These are phyloP conservation scores for Phytophthora syringae DNA, from an alignment of 352 stramenopile species.

Conservation along the genomic window DNA sequence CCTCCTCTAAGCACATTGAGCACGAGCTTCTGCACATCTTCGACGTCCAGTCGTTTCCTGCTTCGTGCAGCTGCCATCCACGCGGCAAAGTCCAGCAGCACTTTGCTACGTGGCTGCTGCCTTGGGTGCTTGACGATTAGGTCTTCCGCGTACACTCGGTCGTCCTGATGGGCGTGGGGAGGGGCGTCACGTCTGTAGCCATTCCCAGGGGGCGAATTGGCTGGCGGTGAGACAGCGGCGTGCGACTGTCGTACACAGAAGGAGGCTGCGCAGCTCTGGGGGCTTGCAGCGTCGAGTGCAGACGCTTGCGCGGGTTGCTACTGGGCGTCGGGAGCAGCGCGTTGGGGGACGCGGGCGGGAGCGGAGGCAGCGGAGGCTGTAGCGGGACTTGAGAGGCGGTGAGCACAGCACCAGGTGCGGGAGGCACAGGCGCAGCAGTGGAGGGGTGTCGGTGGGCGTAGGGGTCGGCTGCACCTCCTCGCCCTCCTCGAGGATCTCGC, in stretches of 20 bases:
- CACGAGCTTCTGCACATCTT: constrained; percentile 71
- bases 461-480: constrained; percentile 42
- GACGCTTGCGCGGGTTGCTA: constrained; percentile 27
- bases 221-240: constrained; percentile 26
- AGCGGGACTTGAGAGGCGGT: not conserved
- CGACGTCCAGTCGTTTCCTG: constrained; percentile 56
- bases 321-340: constrained; percentile 12
- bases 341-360: not conserved
- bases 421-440: not conserved
- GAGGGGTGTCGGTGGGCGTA: not conserved
- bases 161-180: constrained; percentile 35
- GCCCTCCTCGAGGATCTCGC: constrained; percentile 77
- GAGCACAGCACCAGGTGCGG: not conserved
- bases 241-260: constrained; percentile 23
- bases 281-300: constrained; percentile 16
- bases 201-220: constrained; percentile 20
- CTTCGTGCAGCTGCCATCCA: constrained; percentile 67
- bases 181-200: constrained; percentile 20
- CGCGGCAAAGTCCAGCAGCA: constrained; percentile 71
- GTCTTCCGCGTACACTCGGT: constrained; percentile 59
- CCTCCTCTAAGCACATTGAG: constrained; percentile 46
- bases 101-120: constrained; percentile 63
- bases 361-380: constrained; percentile 7
- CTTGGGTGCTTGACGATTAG: constrained; percentile 74
- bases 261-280: not conserved